Conservation (phyloP, 164 flowering plant species). For the Paratinospora sagittata region DNA sequence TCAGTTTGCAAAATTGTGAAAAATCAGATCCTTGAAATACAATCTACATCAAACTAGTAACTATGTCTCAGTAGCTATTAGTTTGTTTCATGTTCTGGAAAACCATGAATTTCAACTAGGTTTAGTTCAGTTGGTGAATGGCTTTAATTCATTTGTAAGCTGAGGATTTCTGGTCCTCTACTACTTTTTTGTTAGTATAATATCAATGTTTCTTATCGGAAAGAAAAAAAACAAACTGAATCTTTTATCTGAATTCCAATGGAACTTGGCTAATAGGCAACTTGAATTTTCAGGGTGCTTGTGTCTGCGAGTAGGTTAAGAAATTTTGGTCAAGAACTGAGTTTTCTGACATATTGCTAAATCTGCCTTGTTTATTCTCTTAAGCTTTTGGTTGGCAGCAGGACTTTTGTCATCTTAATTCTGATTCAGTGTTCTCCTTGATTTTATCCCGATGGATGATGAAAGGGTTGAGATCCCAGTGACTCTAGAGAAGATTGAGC, state of each 20-base stretch:
- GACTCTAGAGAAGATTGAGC: conserved; percentile 19
- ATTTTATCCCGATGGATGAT: conserved; percentile 26
- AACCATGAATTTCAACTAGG: too few relatives aligned
- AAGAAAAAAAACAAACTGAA: too few relatives aligned
- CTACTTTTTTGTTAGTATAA: too few relatives aligned
- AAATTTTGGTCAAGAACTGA: background rate
- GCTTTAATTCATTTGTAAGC: too few relatives aligned
- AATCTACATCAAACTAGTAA: too few relatives aligned
- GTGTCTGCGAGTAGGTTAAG: background rate
- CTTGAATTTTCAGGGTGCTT: background rate
- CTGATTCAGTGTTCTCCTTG: conserved; percentile 1
- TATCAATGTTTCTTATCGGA: too few relatives aligned
- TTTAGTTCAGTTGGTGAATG: too few relatives aligned
- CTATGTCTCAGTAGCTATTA: too few relatives aligned
- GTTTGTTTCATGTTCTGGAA: too few relatives aligned
- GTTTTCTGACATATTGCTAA: background rate
- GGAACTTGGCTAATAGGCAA: background rate
- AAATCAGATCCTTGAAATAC: too few relatives aligned
- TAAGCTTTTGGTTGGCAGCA: conserved; percentile 10
- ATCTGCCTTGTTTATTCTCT: background rate
- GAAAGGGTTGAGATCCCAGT: conserved; percentile 17
- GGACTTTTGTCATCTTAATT: conserved; percentile 8
- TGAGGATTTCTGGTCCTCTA: too few relatives aligned
- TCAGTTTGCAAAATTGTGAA: too few relatives aligned
- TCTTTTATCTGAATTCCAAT: background rate